phyloP scores from a whole-genome alignment of 2,329 filamentous ascomycete species.

The Trichoderma koningiopsis region DNA sequence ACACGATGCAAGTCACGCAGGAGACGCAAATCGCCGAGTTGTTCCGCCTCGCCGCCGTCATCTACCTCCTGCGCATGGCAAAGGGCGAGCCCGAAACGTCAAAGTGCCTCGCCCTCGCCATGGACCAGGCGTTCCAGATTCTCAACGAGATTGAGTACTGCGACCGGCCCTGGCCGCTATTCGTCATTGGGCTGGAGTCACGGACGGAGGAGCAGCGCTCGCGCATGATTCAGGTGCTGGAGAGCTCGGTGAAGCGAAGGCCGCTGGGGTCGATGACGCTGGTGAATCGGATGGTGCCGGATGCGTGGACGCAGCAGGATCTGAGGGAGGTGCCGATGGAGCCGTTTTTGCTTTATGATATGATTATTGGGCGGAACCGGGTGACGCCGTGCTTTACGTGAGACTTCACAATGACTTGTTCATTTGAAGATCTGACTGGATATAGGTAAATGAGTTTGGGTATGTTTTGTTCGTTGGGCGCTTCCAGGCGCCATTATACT shows the following conservation, averaged over 20 bases:
- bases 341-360: not conserved
- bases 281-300: slow-evolving; percentile 16
- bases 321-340: slow-evolving; percentile 14
- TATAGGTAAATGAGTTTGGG: not conserved
- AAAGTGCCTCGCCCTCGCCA: not conserved
- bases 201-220: slow-evolving; percentile 19
- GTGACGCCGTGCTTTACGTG: slow-evolving; percentile 16
- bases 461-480: not conserved
- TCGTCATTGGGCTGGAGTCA: slow-evolving; percentile 18
- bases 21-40: slow-evolving; percentile 10
- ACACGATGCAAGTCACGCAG: not conserved
- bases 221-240: not conserved
- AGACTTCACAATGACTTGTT: too few species aligned
- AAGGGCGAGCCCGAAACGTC: slow-evolving; percentile 8
- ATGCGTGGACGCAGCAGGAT: slow-evolving; percentile 23
- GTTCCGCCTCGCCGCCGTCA: slow-evolving; percentile 12
- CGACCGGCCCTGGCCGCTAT: slow-evolving; percentile 23
- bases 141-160: slow-evolving; percentile 10
- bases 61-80: slow-evolving; percentile 22
- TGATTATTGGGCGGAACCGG: slow-evolving; percentile 16
- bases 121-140: slow-evolving; percentile 10
- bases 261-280: slow-evolving; percentile 14
- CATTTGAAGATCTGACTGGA: not conserved
- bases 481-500: not conserved
- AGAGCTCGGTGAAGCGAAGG: slow-evolving; percentile 6